phyloP scores from a whole-genome alignment of 495 filamentous ascomycete genomes.

The Stereocaulon alpinum region DNA sequence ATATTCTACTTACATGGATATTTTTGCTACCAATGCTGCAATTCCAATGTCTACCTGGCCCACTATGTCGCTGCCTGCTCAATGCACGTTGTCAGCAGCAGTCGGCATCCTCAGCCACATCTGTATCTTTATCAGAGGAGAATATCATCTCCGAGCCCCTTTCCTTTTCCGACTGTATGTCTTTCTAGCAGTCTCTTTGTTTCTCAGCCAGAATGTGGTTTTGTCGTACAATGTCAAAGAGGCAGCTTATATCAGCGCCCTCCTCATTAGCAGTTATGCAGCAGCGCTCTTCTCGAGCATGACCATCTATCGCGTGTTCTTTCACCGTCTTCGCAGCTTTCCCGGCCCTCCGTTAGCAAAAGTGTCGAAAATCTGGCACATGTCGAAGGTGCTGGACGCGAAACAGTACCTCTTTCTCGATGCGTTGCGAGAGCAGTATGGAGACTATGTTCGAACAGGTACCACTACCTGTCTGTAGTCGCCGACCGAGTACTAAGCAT shows the following conservation, averaged over 20 bases:
- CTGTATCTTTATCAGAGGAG: slow-evolving; percentile 19
- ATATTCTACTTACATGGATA: too few species aligned
- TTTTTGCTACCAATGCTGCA: too few species aligned
- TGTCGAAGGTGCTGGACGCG: slow-evolving; percentile 26
- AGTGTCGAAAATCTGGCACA: slow-evolving; percentile 35
- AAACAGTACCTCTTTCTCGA: slow-evolving; percentile 30
- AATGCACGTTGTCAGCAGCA: not conserved
- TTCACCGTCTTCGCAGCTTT: slow-evolving; percentile 35
- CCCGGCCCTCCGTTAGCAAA: slow-evolving; percentile 33
- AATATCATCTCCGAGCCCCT: slow-evolving; percentile 19
- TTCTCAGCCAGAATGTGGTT: not conserved
- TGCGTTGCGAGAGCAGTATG: slow-evolving; percentile 25
- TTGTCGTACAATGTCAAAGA: not conserved
- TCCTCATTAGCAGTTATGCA: not conserved
- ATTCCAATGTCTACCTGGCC: not conserved
- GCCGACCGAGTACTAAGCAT: not conserved
- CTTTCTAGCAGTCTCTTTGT: not conserved
- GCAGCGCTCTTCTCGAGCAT: slow-evolving; percentile 27
- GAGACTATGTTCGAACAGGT: slow-evolving; percentile 21
- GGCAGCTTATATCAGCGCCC: not conserved
- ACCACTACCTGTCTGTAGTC: not conserved
- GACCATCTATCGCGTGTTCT: slow-evolving; percentile 33
- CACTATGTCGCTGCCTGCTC: not conserved
- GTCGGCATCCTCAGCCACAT: slow-evolving; percentile 16
- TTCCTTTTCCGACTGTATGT: not conserved